Evolutionary conservation across 768 basidiomycete genomes (phyloP).

Genomic region (Pleurotus pulmonarius): DNA sequence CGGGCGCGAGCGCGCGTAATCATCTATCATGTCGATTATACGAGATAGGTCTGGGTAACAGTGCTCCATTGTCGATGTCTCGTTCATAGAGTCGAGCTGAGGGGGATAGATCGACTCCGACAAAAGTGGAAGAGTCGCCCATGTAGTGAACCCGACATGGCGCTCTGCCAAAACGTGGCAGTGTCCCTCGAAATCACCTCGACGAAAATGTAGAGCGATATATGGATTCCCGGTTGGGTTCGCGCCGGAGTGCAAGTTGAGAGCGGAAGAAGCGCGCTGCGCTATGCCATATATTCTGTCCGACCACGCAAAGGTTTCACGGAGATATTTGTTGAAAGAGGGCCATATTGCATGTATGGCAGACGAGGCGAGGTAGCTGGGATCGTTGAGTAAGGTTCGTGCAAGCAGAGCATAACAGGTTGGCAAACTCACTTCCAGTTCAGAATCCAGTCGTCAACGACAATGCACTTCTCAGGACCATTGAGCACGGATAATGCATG

Average conservation of each 20-base stretch:
- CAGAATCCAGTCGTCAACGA: constrained; percentile 41
- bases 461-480: constrained; percentile 33
- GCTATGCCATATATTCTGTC: constrained; percentile 27
- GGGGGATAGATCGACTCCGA: constrained; percentile 27
- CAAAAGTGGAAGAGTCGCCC: constrained; percentile 41
- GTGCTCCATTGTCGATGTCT: constrained; percentile 36
- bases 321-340: constrained; percentile 32
- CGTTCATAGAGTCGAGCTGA: constrained; percentile 29
- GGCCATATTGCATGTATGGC: constrained; percentile 38
- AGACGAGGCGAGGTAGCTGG: constrained; percentile 36
- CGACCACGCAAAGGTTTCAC: constrained; percentile 40
- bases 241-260: constrained; percentile 25
- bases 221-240: constrained; percentile 28
- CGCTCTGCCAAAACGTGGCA: constrained; percentile 31
- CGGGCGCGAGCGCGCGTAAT: constrained; percentile 29
- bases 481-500: constrained; percentile 28
- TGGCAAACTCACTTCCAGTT: constrained; percentile 33
- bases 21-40: constrained; percentile 35
- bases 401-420: no score
- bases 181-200: constrained; percentile 42
- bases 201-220: constrained; percentile 44
- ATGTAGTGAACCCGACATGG: constrained; percentile 40
- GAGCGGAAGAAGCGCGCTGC: constrained; percentile 27
- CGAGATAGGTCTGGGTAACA: constrained; percentile 40
- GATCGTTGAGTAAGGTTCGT: no score